Evolutionary conservation across 2,329 filamentous ascomycete species (phyloP).

Genomic region (Rhinocladiella similis): DNA sequence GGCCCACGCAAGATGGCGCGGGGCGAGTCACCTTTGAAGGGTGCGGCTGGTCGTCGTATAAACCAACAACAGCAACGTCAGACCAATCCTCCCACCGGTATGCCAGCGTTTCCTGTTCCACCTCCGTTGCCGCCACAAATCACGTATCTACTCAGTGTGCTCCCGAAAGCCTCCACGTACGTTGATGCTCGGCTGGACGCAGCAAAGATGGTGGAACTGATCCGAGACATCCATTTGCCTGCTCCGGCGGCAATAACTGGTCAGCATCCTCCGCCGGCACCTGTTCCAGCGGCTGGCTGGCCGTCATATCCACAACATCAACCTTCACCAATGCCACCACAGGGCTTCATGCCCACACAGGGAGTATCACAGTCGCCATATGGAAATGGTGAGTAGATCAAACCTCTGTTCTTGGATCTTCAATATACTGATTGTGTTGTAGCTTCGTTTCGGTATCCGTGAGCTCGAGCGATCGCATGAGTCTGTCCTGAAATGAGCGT

Average conservation of each 20-base stretch:
- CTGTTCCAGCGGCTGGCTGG: conserved; percentile 20
- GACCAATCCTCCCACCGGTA: conserved; percentile 32
- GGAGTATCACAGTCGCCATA: conserved; percentile 25
- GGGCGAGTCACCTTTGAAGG: conserved; percentile 90
- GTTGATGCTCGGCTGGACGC: conserved; percentile 69
- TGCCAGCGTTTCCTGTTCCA: conserved; percentile 56
- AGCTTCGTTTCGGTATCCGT: conserved; percentile 15
- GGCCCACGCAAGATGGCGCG: conserved; percentile 84
- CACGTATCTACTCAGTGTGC: conserved; percentile 65
- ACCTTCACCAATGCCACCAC: conserved; percentile 26
- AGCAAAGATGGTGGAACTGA: conserved; percentile 68
- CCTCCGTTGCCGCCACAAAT: conserved; percentile 72
- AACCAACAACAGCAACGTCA: conserved; percentile 58
- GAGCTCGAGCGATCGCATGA: background rate
- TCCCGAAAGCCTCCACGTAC: conserved; percentile 73
- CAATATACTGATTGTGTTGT: conserved; percentile 2
- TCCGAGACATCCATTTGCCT: conserved; percentile 49
- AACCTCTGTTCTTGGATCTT: background rate
- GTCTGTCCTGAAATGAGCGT: no score
- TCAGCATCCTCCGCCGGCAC: conserved; percentile 15
- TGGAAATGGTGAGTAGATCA: conserved; percentile 23
- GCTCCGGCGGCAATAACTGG: conserved; percentile 56
- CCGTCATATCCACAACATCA: conserved; percentile 37
- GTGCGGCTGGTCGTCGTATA: conserved; percentile 78
- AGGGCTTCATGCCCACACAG: conserved; percentile 21